Evolutionary conservation across 257 asterid genomes (phyloP), one percentile per base, ranked within the genome.

Genomic region (Dorcoceras hygrometricum): DNA sequence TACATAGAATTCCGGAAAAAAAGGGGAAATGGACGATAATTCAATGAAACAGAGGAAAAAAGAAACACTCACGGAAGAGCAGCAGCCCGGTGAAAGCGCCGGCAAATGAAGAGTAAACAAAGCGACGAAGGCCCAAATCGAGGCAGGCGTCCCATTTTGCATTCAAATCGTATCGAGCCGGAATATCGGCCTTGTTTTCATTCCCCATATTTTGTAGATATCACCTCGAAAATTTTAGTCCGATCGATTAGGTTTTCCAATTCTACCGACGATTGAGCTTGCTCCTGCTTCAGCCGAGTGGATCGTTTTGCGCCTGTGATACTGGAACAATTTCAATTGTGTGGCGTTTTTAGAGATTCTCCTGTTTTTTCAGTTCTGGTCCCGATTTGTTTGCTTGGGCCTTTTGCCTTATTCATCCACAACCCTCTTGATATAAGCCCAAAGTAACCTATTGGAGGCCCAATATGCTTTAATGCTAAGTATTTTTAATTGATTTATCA

Each of bases 71-170:
- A 89, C 96, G 83, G 79, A 89, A 87, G 63, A 85, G 77, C 69
- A 89, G 82, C 39, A 89, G 95, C 18, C 95, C 96, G 50, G 87
- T 66, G 67, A 83, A 78, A 36, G 87, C 89, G 29, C 96, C 94
- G 68, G 87, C 69, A 25, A 82, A 71, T 27, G 95, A 82, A 63
- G 86, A 79, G 78, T 87, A 89, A 56, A 84, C 82, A 66, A 86
- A 80, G 39, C 89, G 86, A 66, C 91, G 91, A 24, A 84, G 14
- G 25, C 86, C 80, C 74, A 89, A 87, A 81, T 87, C 95, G 72
- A 85, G 73, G 39, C 81, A 85, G 19, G 90, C 89, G 62, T 89
- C 96, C 96, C 96, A 87, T 62, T 85, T 89, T 11, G 92, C 86
- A 69, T 87, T 80, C 84, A 85, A 72, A 75, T 87, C 87, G 74